phyloP scores from a whole-genome alignment of 176 grass and related monocot genomes.

The Aechmea fasciata region DNA sequence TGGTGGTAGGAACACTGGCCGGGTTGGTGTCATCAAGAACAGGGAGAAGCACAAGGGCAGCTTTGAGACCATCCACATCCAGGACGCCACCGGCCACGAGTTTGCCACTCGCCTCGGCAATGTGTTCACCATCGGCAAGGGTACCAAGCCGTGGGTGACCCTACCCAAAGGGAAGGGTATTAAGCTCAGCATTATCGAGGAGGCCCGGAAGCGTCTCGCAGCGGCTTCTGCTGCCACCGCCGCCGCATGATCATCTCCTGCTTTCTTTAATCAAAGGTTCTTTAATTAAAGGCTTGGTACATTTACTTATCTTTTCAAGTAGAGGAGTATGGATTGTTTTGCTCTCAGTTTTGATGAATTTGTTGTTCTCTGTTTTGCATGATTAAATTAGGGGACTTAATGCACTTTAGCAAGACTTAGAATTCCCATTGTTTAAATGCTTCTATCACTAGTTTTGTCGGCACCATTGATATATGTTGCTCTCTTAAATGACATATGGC shows the following conservation, averaged over 20 bases:
- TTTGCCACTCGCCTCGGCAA: slow-evolving; percentile 25
- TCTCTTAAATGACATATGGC: too few relatives aligned
- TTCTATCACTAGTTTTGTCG: too few relatives aligned
- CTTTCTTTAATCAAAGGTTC: background rate
- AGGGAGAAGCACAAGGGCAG: slow-evolving; percentile 27
- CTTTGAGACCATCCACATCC: slow-evolving; percentile 22
- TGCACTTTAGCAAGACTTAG: background rate
- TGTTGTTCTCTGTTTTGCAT: background rate
- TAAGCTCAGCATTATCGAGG: slow-evolving; percentile 26
- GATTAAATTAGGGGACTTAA: background rate
- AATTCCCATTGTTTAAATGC: too few relatives aligned
- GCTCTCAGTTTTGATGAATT: background rate
- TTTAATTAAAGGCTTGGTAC: background rate
- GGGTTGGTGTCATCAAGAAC: slow-evolving; percentile 26
- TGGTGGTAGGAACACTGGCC: slow-evolving; percentile 26
- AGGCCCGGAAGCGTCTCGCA: slow-evolving; percentile 19
- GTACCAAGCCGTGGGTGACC: slow-evolving; percentile 23
- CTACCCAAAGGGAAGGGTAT: slow-evolving; percentile 28
- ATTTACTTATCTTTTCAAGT: background rate
- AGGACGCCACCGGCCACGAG: slow-evolving; percentile 21
- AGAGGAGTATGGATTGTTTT: background rate
- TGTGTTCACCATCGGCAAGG: slow-evolving; percentile 21
- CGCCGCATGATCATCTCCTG: background rate
- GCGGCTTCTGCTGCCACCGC: slow-evolving; percentile 2
- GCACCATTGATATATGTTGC: too few relatives aligned